These are phyloP conservation scores for Rhizoclosmatium globosum DNA, from an alignment of 192 early-diverging fungal genomes.

Conservation along the genomic window DNA sequence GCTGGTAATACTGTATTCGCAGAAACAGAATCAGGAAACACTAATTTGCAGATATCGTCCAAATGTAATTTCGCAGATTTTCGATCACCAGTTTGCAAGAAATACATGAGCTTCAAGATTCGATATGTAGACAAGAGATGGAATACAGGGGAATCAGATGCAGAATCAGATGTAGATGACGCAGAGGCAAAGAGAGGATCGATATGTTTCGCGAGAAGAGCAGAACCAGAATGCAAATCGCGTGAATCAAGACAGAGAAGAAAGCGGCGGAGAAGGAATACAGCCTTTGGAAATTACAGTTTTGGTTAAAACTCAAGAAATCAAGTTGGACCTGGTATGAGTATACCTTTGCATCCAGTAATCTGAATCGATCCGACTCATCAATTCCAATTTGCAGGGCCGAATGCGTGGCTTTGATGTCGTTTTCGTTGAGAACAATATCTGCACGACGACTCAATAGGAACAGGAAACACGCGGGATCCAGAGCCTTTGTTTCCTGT, in stretches of 20 bases:
- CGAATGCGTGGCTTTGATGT: slow-evolving; percentile 6
- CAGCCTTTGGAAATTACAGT: neutral
- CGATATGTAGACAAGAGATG: neutral
- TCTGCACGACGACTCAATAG: neutral
- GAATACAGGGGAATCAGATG: neutral
- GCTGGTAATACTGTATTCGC: neutral
- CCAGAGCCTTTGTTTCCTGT: too few species aligned
- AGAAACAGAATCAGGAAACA: too few species aligned
- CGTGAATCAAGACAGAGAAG: slow-evolving; percentile 4
- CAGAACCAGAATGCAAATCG: neutral
- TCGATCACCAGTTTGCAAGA: neutral
- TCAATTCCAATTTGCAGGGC: neutral
- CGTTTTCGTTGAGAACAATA: neutral
- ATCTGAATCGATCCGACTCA: neutral
- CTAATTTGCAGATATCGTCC: neutral
- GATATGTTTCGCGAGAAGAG: neutral
- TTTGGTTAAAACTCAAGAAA: neutral
- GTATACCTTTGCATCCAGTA: neutral
- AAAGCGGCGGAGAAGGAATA: slow-evolving; percentile 8
- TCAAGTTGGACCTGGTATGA: neutral
- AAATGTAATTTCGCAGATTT: neutral
- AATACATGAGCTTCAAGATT: slow-evolving; percentile 7
- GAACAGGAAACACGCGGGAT: neutral
- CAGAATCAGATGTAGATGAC: neutral
- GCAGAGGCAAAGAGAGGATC: slow-evolving; percentile 18